Conservation (phyloP, 2,329 filamentous ascomycete genomes). For the Chaetomium globosum region DNA sequence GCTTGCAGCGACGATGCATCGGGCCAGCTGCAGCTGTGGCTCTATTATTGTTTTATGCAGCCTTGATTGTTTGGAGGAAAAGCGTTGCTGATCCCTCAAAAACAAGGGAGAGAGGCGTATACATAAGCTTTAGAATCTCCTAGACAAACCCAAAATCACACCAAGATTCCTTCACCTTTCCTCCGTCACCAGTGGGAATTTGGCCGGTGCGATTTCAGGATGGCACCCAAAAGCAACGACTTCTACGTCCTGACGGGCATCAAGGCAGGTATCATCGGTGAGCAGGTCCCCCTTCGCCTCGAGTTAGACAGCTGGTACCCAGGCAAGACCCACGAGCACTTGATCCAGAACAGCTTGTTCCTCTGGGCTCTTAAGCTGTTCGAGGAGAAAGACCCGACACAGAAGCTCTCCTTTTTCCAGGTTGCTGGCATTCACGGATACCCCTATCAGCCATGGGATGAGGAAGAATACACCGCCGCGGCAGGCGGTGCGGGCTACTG, state of each 20-base stretch:
- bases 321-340: background rate
- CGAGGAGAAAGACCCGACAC: background rate
- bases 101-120: too few relatives aligned
- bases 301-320: slow-evolving; percentile 4
- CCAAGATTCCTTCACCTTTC: too few relatives aligned
- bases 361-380: background rate
- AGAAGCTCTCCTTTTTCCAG: background rate
- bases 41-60: too few relatives aligned
- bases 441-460: slow-evolving; percentile 2
- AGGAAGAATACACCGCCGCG: background rate
- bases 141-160: background rate
- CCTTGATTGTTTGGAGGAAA: too few relatives aligned
- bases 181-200: too few relatives aligned
- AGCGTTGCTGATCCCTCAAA: too few relatives aligned
- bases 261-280: background rate
- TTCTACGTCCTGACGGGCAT: background rate
- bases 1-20: background rate
- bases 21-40: background rate
- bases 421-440: slow-evolving; percentile 2
- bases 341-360: slow-evolving; percentile 4
- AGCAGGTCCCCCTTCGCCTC: background rate
- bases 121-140: background rate
- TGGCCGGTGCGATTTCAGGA: too few relatives aligned
- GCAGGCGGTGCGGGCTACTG: background rate
- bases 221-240: background rate